A percentile compares a stretch with the other conserved stretches of the same genome.
These are phyloP conservation scores for Cicer yamashitae DNA, from an alignment of 306 rosid genomes.

Conservation along the genomic window DNA sequence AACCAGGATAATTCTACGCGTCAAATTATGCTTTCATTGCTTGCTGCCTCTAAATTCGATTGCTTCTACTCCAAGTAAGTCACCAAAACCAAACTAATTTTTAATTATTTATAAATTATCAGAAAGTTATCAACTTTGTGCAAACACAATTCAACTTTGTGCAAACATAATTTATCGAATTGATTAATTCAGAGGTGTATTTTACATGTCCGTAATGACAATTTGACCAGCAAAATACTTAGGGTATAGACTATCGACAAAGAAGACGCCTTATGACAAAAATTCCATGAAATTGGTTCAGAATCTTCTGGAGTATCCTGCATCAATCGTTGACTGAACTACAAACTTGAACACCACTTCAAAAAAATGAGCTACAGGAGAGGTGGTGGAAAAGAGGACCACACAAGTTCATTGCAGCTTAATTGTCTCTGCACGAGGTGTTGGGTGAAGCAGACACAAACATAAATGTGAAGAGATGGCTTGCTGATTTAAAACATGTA, in stretches of 20 bases:
- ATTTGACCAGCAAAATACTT: not conserved
- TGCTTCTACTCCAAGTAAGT: too few relatives aligned
- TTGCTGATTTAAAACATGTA: constrained; percentile 41
- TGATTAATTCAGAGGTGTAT: too few relatives aligned
- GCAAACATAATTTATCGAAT: too few relatives aligned
- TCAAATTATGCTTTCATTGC: too few relatives aligned
- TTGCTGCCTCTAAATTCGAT: too few relatives aligned
- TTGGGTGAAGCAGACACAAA: constrained; percentile 51
- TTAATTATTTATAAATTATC: too few relatives aligned
- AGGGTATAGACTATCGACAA: not conserved
- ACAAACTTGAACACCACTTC: not conserved
- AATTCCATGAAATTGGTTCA: not conserved
- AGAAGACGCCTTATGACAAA: not conserved
- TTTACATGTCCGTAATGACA: too few relatives aligned
- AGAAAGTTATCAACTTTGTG: too few relatives aligned
- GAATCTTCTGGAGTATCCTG: not conserved
- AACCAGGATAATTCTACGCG: too few relatives aligned
- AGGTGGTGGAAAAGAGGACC: not conserved
- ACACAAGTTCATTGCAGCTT: not conserved
- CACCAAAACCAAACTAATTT: too few relatives aligned
- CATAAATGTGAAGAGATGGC: constrained; percentile 42
- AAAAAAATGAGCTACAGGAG: not conserved
- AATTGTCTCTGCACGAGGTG: not conserved
- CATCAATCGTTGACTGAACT: not conserved
- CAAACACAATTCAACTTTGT: too few relatives aligned